Percentiles rank a stretch among this genome's conserved stretches.
Conservation (phyloP, 768 basidiomycete species). For the Cystoderma amianthinum region DNA sequence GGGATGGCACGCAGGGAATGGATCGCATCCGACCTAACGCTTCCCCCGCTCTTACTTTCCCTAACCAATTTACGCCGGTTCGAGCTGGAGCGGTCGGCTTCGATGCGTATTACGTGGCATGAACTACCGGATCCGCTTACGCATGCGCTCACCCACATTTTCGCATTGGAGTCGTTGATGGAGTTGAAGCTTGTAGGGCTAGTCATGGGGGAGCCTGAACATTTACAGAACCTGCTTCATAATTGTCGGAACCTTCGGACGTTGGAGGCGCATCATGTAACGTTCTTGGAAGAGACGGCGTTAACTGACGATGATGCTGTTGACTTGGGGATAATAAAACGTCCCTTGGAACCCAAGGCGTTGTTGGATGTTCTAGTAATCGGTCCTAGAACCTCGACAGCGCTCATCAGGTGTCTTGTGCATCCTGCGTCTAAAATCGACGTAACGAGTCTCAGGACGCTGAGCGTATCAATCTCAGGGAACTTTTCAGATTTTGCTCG, state of each 20-base stretch:
- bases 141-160: conserved; percentile 9
- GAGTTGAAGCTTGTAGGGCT: conserved; percentile 14
- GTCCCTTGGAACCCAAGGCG: conserved; percentile 2
- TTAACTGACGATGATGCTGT: too few relatives aligned
- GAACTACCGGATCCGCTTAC: conserved; percentile 8
- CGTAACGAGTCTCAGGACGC: conserved; percentile 11
- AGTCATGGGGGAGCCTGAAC: conserved; percentile 8
- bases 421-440: conserved; percentile 13
- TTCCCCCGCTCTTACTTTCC: conserved; percentile 11
- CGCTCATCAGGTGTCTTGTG: conserved; percentile 14
- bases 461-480: conserved; percentile 17
- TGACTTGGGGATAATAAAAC: neutral
- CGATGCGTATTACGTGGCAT: conserved; percentile 14
- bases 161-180: conserved; percentile 11
- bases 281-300: conserved; percentile 8
- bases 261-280: conserved; percentile 14
- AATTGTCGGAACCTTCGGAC: conserved; percentile 11
- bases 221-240: conserved; percentile 10
- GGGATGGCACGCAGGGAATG: conserved; percentile 14
- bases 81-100: conserved; percentile 13
- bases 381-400: conserved; percentile 17
- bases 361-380: conserved; percentile 15
- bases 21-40: conserved; percentile 11
- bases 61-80: conserved; percentile 15
- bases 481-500: conserved; percentile 16